Evolutionary conservation across 2,329 filamentous ascomycete species (phyloP).

Genomic region (Colletotrichum sp.): DNA sequence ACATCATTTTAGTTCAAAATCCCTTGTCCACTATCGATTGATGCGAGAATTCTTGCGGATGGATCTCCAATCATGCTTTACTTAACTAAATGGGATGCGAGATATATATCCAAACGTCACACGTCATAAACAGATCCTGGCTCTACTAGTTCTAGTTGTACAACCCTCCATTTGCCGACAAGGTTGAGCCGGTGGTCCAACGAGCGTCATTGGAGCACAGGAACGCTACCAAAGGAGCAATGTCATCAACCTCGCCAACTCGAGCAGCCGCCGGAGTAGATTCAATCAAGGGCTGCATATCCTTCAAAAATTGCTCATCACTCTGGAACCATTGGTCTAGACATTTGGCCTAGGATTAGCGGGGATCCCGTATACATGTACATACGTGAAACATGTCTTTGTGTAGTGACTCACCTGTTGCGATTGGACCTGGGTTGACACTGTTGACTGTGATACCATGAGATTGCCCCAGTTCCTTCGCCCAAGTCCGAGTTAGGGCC

Average conservation of each 20-base stretch:
- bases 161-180: constrained; percentile 33
- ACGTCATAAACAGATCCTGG: not conserved
- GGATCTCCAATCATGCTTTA: not conserved
- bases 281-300: constrained; percentile 35
- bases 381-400: not conserved
- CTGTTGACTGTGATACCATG: constrained; percentile 32
- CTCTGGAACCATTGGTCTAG: constrained; percentile 29
- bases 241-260: constrained; percentile 32
- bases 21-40: not conserved
- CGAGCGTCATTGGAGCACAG: constrained; percentile 30
- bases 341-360: not conserved
- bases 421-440: constrained; percentile 34
- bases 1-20: not conserved
- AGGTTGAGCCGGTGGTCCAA: constrained; percentile 32
- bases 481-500: constrained; percentile 30
- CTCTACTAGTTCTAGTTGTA: constrained; percentile 12
- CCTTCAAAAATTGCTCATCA: constrained; percentile 31
- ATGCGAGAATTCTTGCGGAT: not conserved
- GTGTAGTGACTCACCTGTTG: constrained; percentile 6
- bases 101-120: not conserved
- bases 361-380: not conserved
- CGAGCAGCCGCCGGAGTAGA: constrained; percentile 33
- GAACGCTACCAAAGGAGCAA: constrained; percentile 35
- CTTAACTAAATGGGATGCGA: not conserved
- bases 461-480: constrained; percentile 32